These are phyloP conservation scores for Fusarium vanettenii DNA, from an alignment of 2,329 filamentous ascomycete species.

Conservation along the genomic window DNA sequence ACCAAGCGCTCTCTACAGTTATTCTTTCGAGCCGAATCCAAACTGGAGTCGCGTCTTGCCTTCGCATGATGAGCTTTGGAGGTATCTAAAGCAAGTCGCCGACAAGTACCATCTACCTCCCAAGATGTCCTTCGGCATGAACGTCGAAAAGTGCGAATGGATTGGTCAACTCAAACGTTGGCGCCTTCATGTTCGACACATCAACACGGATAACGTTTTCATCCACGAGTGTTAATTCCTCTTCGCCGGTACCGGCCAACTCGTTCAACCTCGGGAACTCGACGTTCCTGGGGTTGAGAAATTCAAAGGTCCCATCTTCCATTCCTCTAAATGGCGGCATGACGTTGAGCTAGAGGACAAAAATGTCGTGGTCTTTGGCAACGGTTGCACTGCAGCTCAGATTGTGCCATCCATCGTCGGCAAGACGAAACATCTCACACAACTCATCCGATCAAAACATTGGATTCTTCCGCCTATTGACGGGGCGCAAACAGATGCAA, in stretches of 20 bases:
- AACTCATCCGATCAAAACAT: slow-evolving; percentile 56
- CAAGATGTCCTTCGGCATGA: slow-evolving; percentile 53
- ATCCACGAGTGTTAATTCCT: slow-evolving; percentile 55
- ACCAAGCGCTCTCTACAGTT: slow-evolving; percentile 70
- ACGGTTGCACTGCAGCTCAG: slow-evolving; percentile 66
- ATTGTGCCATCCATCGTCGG: slow-evolving; percentile 59
- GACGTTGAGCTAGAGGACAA: slow-evolving; percentile 60
- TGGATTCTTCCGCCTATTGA: slow-evolving; percentile 47
- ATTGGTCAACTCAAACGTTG: slow-evolving; percentile 49
- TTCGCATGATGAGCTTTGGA: slow-evolving; percentile 64
- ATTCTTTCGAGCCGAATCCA: slow-evolving; percentile 69
- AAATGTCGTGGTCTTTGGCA: slow-evolving; percentile 65
- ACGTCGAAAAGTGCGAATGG: slow-evolving; percentile 55
- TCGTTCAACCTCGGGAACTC: slow-evolving; percentile 49
- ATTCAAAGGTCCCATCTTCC: slow-evolving; percentile 50
- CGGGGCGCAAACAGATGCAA: neutral
- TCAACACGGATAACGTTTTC: slow-evolving; percentile 34
- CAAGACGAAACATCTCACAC: slow-evolving; percentile 51
- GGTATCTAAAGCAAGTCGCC: slow-evolving; percentile 67
- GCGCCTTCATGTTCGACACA: slow-evolving; percentile 46
- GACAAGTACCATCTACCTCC: slow-evolving; percentile 54
- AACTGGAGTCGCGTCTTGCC: slow-evolving; percentile 70
- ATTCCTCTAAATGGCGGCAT: slow-evolving; percentile 17
- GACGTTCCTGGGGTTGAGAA: slow-evolving; percentile 60
- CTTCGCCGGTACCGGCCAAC: slow-evolving; percentile 50